Conservation (phyloP, 495 filamentous ascomycete species). For the Hyaloscypha variabilis region DNA sequence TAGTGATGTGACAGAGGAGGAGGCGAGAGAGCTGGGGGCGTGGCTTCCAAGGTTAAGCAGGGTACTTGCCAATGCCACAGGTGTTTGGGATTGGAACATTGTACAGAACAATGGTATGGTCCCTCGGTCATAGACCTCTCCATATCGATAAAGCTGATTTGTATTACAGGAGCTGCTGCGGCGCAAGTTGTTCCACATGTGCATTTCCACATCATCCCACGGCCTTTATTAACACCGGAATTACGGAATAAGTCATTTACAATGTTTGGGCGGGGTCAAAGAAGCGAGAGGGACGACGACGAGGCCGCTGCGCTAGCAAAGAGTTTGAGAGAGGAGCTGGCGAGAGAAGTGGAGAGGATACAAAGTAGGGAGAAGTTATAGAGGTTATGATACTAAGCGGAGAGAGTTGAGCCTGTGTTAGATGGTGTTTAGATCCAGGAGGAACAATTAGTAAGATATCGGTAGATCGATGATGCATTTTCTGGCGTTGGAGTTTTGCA, state of each 20-base stretch:
- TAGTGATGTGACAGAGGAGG: conserved; percentile 58
- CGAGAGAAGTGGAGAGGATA: conserved; percentile 28
- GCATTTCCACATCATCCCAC: conserved; percentile 90
- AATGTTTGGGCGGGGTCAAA: conserved; percentile 84
- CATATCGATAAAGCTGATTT: background rate
- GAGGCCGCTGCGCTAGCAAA: conserved; percentile 68
- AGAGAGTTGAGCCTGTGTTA: background rate
- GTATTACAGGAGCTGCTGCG: conserved; percentile 53
- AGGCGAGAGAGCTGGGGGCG: conserved; percentile 62
- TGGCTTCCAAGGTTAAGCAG: conserved; percentile 77
- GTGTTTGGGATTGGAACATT: conserved; percentile 82
- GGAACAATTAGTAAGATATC: background rate
- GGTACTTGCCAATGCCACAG: conserved; percentile 64
- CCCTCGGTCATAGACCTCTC: background rate
- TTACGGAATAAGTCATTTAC: conserved; percentile 57
- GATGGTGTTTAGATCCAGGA: conserved; percentile 7
- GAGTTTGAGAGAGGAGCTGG: conserved; percentile 63
- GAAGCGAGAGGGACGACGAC: conserved; percentile 85
- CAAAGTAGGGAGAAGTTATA: conserved; percentile 22
- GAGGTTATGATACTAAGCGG: background rate
- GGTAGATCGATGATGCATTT: background rate
- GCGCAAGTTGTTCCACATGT: conserved; percentile 91
- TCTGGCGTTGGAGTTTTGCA: background rate
- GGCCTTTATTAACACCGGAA: conserved; percentile 53
- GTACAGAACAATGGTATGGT: conserved; percentile 87